Conservation (phyloP, 2,329 filamentous ascomycete genomes). For the Dryadomyces quercivorus region DNA sequence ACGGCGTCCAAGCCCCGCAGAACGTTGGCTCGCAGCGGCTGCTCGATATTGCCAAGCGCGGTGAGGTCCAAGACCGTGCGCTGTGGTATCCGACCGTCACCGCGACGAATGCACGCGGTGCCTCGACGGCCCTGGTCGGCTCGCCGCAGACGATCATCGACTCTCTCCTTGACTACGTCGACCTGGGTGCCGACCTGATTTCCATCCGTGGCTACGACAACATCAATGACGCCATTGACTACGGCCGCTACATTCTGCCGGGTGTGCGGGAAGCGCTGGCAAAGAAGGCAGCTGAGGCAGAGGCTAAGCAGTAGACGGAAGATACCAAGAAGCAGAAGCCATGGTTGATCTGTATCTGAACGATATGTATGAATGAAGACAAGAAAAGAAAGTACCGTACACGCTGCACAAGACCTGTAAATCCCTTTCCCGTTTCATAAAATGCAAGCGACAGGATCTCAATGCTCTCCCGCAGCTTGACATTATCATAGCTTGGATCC, state of each 20-base stretch:
- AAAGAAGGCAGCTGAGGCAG: conserved; percentile 6
- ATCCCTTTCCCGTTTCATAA: conserved; percentile 15
- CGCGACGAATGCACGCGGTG: conserved; percentile 45
- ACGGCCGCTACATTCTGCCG: conserved; percentile 43
- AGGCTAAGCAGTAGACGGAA: background rate
- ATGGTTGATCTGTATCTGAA: too few species aligned
- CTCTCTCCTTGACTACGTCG: conserved; percentile 43
- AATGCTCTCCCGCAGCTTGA: conserved; percentile 37
- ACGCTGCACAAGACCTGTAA: background rate
- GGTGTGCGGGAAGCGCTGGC: conserved; percentile 27
- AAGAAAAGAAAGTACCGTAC: background rate
- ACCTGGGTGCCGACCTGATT: conserved; percentile 39
- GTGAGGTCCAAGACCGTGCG: conserved; percentile 47
- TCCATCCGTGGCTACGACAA: conserved; percentile 51
- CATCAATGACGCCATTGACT: conserved; percentile 46
- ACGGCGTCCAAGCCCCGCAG: conserved; percentile 26
- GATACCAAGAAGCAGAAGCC: too few species aligned
- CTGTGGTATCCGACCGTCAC: conserved; percentile 54
- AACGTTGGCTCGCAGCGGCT: conserved; percentile 48
- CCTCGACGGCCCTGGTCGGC: conserved; percentile 46
- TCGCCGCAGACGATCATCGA: conserved; percentile 39
- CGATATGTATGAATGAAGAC: too few species aligned
- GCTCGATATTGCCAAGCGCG: conserved; percentile 41
- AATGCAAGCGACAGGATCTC: conserved; percentile 42
- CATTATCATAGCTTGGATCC: conserved; percentile 27